Conservation (phyloP, 1,284 basidiomycete species). For the Gymnopus androsaceus region DNA sequence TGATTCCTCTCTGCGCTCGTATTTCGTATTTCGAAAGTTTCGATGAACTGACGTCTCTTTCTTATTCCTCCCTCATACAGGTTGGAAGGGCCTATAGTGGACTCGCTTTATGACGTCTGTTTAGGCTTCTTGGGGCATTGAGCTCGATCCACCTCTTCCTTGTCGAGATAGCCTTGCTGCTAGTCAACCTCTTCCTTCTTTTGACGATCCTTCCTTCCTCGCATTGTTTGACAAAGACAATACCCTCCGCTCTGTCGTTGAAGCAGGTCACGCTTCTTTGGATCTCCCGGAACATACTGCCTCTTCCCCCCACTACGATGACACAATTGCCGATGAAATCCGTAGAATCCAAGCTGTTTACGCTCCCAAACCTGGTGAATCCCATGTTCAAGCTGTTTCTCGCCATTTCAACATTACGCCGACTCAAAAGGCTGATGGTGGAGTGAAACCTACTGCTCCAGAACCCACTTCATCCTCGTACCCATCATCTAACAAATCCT, state of each 20-base stretch:
- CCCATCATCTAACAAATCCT: neutral
- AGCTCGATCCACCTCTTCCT: slow-evolving; percentile 61
- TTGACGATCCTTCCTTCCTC: slow-evolving; percentile 1
- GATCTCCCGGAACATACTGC: slow-evolving; percentile 23
- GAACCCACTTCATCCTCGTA: neutral
- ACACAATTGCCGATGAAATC: slow-evolving; percentile 24
- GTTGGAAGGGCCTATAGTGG: slow-evolving; percentile 70
- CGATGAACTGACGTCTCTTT: no score
- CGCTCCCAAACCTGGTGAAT: slow-evolving; percentile 19
- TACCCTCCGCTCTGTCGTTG: neutral
- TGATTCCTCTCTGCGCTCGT: no score
- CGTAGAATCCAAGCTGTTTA: slow-evolving; percentile 22
- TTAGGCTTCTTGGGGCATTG: slow-evolving; percentile 65
- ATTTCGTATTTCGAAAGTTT: no score
- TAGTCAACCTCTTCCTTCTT: neutral
- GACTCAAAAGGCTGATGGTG: neutral
- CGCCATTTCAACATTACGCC: slow-evolving; percentile 22
- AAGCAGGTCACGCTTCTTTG: neutral
- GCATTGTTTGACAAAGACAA: neutral
- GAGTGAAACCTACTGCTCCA: slow-evolving; percentile 1
- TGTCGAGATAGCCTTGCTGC: slow-evolving; percentile 21
- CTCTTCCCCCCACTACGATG: slow-evolving; percentile 24
- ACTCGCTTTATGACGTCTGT: slow-evolving; percentile 74
- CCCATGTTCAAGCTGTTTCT: slow-evolving; percentile 24
- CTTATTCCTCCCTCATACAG: no score